These are phyloP conservation scores for Globisporangium uncinulatum DNA, from an alignment of 352 stramenopile genomes.

Conservation along the genomic window DNA sequence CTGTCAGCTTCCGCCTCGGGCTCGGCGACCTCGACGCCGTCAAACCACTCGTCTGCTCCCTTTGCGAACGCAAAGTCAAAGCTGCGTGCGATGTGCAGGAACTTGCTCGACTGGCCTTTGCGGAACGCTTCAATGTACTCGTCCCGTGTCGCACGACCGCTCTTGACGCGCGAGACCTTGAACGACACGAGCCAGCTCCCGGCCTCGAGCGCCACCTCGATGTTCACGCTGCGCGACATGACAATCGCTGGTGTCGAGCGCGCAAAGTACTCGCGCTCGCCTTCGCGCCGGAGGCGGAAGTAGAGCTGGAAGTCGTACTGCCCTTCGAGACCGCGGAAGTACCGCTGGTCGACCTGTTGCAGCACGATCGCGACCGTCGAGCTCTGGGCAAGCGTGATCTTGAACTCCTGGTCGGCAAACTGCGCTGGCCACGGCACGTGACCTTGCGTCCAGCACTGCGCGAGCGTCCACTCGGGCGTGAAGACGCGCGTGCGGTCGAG, in stretches of 20 bases:
- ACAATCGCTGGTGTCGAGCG: constrained; percentile 18
- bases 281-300: constrained; percentile 25
- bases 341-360: constrained; percentile 30
- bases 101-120: constrained; percentile 28
- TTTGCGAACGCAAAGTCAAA: constrained; percentile 28
- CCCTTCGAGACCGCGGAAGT: constrained; percentile 34
- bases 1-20: constrained; percentile 14
- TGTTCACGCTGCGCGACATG: constrained; percentile 31
- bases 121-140: constrained; percentile 20
- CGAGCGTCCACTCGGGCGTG: constrained; percentile 27
- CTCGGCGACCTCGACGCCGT: constrained; percentile 9
- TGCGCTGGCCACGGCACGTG: constrained; percentile 22
- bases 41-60: constrained; percentile 14
- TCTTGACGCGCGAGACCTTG: constrained; percentile 18
- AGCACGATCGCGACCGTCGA: constrained; percentile 30
- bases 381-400: constrained; percentile 18
- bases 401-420: constrained; percentile 25
- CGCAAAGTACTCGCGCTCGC: constrained; percentile 22
- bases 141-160: constrained; percentile 11
- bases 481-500: constrained; percentile 34
- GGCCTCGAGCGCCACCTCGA: constrained; percentile 23
- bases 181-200: constrained; percentile 27
- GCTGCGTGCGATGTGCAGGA: constrained; percentile 26
- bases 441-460: constrained; percentile 29
- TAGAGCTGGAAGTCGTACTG: constrained; percentile 32